phyloP scores from a whole-genome alignment of 2,329 filamentous ascomycete species.

The Lecanicillium sp. region DNA sequence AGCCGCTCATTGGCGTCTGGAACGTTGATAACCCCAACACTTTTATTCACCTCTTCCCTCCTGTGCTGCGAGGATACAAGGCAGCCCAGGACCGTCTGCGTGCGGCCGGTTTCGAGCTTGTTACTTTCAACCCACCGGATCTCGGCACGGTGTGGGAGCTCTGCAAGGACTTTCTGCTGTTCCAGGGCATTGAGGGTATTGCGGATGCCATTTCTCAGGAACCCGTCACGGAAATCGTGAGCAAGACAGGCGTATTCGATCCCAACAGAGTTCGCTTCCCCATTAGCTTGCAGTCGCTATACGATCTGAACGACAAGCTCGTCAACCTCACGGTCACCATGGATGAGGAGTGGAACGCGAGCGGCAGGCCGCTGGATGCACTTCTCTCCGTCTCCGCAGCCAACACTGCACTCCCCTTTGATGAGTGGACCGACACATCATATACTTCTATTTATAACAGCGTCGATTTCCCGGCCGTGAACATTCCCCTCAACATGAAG shows the following conservation, averaged over 20 bases:
- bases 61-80: background rate
- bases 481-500: background rate
- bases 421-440: background rate
- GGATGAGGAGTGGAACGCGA: background rate
- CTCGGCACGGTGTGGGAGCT: background rate
- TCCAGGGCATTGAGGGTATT: background rate
- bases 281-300: background rate
- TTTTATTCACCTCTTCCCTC: constrained; percentile 16
- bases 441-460: constrained; percentile 1
- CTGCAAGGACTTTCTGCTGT: background rate
- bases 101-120: background rate
- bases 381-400: background rate
- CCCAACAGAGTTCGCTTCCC: background rate
- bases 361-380: background rate
- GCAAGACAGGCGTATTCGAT: background rate
- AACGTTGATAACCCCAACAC: constrained; percentile 18
- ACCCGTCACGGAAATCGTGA: background rate
- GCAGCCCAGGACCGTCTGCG: background rate
- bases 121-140: background rate
- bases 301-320: background rate
- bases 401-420: background rate
- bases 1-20: constrained; percentile 7
- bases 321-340: background rate
- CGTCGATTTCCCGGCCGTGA: background rate
- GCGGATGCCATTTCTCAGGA: background rate